Evolutionary conservation across 1,139 yeast genomes (phyloP), one percentile per base, ranked within the genome.

Genomic region (Suhomyces taliae): DNA sequence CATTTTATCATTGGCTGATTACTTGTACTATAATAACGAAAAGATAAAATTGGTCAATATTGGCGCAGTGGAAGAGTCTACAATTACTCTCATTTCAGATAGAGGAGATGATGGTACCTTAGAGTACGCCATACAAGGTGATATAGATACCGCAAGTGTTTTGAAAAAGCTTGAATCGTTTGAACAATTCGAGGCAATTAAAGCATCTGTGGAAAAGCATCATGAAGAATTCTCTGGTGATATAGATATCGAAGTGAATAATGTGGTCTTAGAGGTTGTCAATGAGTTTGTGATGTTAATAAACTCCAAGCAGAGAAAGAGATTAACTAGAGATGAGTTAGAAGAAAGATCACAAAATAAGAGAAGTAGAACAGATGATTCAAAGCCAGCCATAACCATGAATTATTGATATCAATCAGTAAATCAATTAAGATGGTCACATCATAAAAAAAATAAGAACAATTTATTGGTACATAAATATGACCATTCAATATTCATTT

Each of bases 1-100:
- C n/a, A 48, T 55, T 8, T 44, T 46, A 7, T 48, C 50, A 1
- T 57, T 64, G 45, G 59, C 60, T 4, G 49, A 51, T 8, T 62
- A 63, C 64, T 45, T 64, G 11, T 43, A 48, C 9, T 55, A 59
- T 14, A 52, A 55, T 35, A 36, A 50, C 34, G 52, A 49, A 5
- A 45, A 50, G 9, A 45, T 60, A 31, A 50, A 45, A 6, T 26
- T 50, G 14, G 42, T 53, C 10, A 39, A 40, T 33, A n/a, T 36
- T 8, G 29, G 15, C 7, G 38, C 34, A 6, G 50, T 42, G 27
- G 37, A 39, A 14, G 45, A 41, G 10, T 31, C 44, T 9, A 14
- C 38, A 9, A 41, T 36, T 8, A 3, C 37, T 14, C 35, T 39
- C 8, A 12, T 8, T 14, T 10, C 38, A 8, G 11, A n/a, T n/a